Evolutionary conservation across 257 asterid genomes (phyloP).

Genomic region (Craterostigma plantagineum): DNA sequence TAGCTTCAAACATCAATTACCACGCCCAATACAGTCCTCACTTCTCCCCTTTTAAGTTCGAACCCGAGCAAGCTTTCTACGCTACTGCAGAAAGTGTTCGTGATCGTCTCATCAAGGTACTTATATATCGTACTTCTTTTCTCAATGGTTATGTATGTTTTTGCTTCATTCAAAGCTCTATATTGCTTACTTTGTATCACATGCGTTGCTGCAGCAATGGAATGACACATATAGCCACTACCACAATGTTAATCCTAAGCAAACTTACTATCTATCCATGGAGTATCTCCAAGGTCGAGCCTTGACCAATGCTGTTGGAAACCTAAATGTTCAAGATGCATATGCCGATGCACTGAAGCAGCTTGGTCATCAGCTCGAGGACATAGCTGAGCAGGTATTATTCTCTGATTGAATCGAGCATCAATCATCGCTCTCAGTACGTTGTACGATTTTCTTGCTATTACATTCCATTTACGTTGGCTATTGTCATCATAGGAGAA

Average conservation of each 20-base stretch:
- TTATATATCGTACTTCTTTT: not conserved
- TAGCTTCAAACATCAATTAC: constrained; percentile 79
- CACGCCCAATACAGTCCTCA: constrained; percentile 86
- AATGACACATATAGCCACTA: constrained; percentile 78
- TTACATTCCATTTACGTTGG: not conserved
- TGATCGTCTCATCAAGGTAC: constrained; percentile 74
- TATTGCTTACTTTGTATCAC: too few species aligned
- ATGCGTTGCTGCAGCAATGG: constrained; percentile 60
- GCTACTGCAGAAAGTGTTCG: constrained; percentile 97
- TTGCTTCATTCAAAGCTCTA: too few species aligned
- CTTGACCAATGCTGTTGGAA: constrained; percentile 90
- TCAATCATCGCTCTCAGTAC: not conserved
- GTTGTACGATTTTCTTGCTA: not conserved
- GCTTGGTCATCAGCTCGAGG: constrained; percentile 81
- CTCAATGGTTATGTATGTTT: too few species aligned
- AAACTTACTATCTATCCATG: constrained; percentile 95
- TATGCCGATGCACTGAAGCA: constrained; percentile 78
- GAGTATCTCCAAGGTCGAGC: constrained; percentile 99
- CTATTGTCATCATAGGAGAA: constrained; percentile 44
- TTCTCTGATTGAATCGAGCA: not conserved
- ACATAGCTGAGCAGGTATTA: constrained; percentile 77
- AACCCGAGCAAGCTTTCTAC: constrained; percentile 79
- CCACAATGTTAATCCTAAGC: constrained; percentile 86
- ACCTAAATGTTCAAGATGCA: constrained; percentile 65
- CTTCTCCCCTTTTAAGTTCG: constrained; percentile 83